Evolutionary conservation across 345 rosid genomes (phyloP).

Genomic region (Gossypium australe): DNA sequence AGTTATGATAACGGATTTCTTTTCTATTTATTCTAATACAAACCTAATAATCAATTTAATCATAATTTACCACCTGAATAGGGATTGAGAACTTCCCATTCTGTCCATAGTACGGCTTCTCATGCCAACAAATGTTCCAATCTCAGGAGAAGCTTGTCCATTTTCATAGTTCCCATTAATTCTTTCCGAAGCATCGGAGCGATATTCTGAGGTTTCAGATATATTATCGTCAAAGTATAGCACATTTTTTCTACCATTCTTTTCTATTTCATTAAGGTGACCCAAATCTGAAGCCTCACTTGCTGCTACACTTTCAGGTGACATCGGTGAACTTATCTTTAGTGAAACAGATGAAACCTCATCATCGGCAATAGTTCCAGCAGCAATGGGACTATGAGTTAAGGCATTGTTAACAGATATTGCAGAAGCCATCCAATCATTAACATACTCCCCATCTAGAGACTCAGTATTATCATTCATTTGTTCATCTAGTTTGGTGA

Average conservation of each 20-base stretch:
- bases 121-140: conserved; percentile 29
- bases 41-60: conserved; percentile 8
- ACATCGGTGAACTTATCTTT: conserved; percentile 48
- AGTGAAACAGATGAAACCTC: conserved; percentile 46
- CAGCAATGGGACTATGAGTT: conserved; percentile 78
- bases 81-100: conserved; percentile 62
- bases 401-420: conserved; percentile 69
- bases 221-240: conserved; percentile 52
- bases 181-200: conserved; percentile 50
- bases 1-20: neutral
- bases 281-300: conserved; percentile 69
- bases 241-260: conserved; percentile 43
- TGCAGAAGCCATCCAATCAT: conserved; percentile 79
- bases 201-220: conserved; percentile 62
- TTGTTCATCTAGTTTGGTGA: conserved; percentile 35
- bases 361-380: conserved; percentile 58
- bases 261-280: conserved; percentile 55
- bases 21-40: neutral
- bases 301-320: conserved; percentile 56
- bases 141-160: conserved; percentile 65
- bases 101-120: conserved; percentile 48
- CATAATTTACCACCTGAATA: conserved; percentile 57
- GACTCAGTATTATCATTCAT: conserved; percentile 32
- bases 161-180: conserved; percentile 42
- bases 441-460: conserved; percentile 29